Evolutionary conservation across 2,329 filamentous ascomycete species (phyloP).

Genomic region (Penicillium sp.): DNA sequence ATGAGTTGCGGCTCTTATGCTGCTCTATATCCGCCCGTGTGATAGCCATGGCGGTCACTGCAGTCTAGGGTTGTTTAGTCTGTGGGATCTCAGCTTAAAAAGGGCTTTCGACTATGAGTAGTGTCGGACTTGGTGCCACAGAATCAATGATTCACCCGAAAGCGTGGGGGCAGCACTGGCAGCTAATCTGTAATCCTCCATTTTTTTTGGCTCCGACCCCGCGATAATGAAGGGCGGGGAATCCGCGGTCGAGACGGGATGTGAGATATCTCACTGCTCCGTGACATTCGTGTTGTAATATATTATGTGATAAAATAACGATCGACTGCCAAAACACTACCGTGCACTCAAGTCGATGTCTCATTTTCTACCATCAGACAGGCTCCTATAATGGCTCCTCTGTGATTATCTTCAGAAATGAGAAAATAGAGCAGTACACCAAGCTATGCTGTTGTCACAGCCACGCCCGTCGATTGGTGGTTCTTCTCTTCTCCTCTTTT

Average conservation of each 20-base stretch:
- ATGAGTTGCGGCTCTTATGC: conserved; percentile 47
- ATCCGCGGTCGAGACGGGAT: neutral
- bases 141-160: neutral
- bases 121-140: neutral
- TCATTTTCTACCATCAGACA: conserved; percentile 22
- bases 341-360: conserved; percentile 12
- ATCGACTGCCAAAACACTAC: conserved; percentile 21
- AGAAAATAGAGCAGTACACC: too few species aligned
- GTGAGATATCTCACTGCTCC: neutral
- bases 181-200: neutral
- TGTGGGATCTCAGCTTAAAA: neutral
- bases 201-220: neutral
- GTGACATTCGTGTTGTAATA: neutral
- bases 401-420: conserved; percentile 21
- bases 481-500: neutral
- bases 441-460: neutral
- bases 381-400: conserved; percentile 30
- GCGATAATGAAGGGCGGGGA: neutral
- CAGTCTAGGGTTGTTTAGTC: neutral
- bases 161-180: conserved; percentile 2
- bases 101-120: neutral
- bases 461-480: too few species aligned
- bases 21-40: conserved; percentile 49
- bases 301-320: conserved; percentile 3
- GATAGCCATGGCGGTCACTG: conserved; percentile 28